A percentile compares a stretch with the other conserved stretches of the same genome.
phyloP scores from a whole-genome alignment of 306 rosid genomes.

The Crataegus laevigata region DNA sequence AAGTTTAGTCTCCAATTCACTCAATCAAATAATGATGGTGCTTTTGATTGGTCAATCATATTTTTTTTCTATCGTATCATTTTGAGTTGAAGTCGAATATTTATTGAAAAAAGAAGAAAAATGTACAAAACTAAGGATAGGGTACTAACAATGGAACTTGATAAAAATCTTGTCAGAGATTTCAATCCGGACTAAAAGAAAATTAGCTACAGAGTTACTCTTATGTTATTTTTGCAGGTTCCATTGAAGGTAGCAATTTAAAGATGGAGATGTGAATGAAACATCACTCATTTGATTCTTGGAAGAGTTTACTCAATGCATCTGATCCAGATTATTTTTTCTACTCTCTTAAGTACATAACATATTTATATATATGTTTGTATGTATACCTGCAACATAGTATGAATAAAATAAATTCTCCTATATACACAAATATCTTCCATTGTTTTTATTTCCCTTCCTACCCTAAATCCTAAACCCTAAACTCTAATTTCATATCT shows the following conservation, averaged over 20 bases:
- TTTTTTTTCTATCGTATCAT: background rate
- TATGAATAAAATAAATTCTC: constrained; percentile 37
- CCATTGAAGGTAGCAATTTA: constrained; percentile 49
- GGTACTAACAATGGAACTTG: too few species aligned
- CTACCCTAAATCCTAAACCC: too few species aligned
- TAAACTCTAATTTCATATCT: too few species aligned
- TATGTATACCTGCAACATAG: constrained; percentile 49
- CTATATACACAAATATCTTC: background rate
- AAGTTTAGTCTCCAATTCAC: constrained; percentile 1
- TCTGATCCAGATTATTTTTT: constrained; percentile 35
- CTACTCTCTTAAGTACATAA: constrained; percentile 36
- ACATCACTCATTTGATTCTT: constrained; percentile 25
- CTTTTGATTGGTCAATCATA: background rate
- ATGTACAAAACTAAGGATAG: too few species aligned
- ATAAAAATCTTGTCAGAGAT: too few species aligned
- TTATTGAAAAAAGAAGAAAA: too few species aligned
- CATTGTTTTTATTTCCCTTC: background rate
- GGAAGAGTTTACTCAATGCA: constrained; percentile 33
- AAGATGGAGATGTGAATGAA: constrained; percentile 70
- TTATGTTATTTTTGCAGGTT: constrained; percentile 31
- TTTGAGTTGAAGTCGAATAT: too few species aligned
- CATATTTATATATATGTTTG: constrained; percentile 39
- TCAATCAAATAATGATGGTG: background rate
- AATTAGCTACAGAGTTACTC: background rate
- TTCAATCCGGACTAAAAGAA: too few species aligned